Evolutionary conservation across 1,139 yeast genomes (phyloP).

Genomic region (Citeromyces siamensis): DNA sequence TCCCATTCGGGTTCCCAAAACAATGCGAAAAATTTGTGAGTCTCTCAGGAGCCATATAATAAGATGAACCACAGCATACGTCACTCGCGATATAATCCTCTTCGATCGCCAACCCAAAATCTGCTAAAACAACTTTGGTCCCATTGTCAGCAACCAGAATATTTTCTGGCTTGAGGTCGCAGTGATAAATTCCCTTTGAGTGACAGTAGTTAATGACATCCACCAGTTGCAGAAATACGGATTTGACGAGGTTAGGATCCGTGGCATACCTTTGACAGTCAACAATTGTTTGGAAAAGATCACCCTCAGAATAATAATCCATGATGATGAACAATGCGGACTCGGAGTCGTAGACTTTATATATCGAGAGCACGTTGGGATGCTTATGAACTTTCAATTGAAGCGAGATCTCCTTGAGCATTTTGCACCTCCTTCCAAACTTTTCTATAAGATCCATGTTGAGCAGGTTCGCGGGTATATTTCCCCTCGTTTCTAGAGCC

Average conservation of each 20-base stretch:
- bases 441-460: conserved; percentile 30
- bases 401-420: conserved; percentile 55
- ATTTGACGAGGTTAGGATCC: conserved; percentile 45
- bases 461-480: conserved; percentile 18
- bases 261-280: conserved; percentile 44
- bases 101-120: conserved; percentile 74
- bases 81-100: conserved; percentile 49
- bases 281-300: conserved; percentile 69
- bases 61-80: conserved; percentile 77
- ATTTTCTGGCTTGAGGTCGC: conserved; percentile 90
- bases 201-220: conserved; percentile 68
- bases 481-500: conserved; percentile 15
- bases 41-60: conserved; percentile 92
- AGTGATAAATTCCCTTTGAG: conserved; percentile 57
- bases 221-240: conserved; percentile 62
- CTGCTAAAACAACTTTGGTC: conserved; percentile 53
- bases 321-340: conserved; percentile 55
- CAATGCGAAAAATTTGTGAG: conserved; percentile 29
- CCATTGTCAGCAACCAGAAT: conserved; percentile 57
- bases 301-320: conserved; percentile 81
- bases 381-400: conserved; percentile 70
- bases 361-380: conserved; percentile 65
- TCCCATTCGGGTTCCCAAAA: conserved; percentile 17
- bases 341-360: conserved; percentile 51
- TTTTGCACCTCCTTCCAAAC: conserved; percentile 30